Evolutionary conservation across 768 basidiomycete genomes (phyloP), one percentile per base, ranked within the genome.

Genomic region (Hirschioporus abietinus): DNA sequence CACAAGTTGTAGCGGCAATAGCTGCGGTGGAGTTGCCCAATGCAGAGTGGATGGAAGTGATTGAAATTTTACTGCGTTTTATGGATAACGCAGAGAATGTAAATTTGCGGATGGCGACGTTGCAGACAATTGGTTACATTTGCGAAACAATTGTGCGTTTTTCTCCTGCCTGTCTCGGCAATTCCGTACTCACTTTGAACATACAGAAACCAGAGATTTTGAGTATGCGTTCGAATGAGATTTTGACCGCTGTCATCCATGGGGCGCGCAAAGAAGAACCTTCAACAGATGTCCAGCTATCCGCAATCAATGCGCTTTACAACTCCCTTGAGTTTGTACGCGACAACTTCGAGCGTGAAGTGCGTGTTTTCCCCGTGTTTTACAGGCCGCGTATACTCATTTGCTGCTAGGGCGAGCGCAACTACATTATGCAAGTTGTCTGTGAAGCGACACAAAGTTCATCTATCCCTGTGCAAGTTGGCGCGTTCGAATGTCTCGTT

Each of bases 351-450:
- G 94, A 97, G 71, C 89, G 95, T 63, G 97, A 99, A 83, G 96
- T 96, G 69, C 64, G 87, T 81, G 35, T 64, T 34, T 65, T 69
- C 57, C 42, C 26, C 57, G 10, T 52, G 26, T 35, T 58, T 60
- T 61, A 64, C 34, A 42, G 63, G 61, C 35, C 69, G 68, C 57
- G 61, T 58, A 35, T 64, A 36, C 27, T 58, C 58, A 63, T 58
- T 59, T 58, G 9, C 42, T 35, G 67, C 15, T 73, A 99, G 95
- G 97, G 97, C 71, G 97, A 99, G 78, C 88, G 97, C 62, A 99
- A 99, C 79, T 99, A 97, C 80, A 99, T 99, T 78, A 99, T 99
- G 97, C 97, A 99, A 81, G 95, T 99, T 58, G 93, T 99, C 20
- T 99, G 97, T 75, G 97, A 99, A 74, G 96, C 96, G 0, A 99